phyloP scores from a whole-genome alignment of 1,139 yeast genomes.

The Tardiomyces depauwii region DNA sequence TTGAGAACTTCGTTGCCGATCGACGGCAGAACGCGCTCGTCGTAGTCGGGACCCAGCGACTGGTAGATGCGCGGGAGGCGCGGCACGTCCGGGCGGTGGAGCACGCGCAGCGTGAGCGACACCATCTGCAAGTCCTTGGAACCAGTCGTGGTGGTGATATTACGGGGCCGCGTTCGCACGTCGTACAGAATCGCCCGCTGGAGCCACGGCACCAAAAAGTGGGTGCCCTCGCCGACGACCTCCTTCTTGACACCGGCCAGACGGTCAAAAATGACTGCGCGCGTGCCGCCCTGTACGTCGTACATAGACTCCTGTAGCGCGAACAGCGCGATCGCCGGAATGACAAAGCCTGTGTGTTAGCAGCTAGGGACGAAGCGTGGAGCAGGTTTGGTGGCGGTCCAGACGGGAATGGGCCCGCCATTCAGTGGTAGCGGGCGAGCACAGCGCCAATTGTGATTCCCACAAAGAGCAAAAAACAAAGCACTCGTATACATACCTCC shows the following conservation, averaged over 20 bases:
- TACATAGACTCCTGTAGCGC: slow-evolving; percentile 29
- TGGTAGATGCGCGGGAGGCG: slow-evolving; percentile 82
- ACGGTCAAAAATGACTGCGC: slow-evolving; percentile 94
- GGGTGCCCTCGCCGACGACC: slow-evolving; percentile 95
- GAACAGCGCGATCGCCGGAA: slow-evolving; percentile 12
- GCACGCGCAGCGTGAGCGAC: slow-evolving; percentile 80
- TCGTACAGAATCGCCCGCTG: slow-evolving; percentile 86
- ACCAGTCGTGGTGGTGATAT: slow-evolving; percentile 90
- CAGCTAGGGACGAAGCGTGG: too few species aligned
- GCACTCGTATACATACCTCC: background rate
- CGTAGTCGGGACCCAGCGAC: slow-evolving; percentile 83
- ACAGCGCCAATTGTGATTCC: too few species aligned
- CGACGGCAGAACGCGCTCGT: slow-evolving; percentile 93
- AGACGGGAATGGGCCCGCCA: too few species aligned
- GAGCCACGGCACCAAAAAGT: slow-evolving; percentile 91
- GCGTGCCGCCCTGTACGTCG: slow-evolving; percentile 91
- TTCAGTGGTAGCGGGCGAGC: too few species aligned
- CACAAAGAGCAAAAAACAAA: too few species aligned
- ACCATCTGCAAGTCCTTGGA: slow-evolving; percentile 97
- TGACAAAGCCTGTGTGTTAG: slow-evolving; percentile 8
- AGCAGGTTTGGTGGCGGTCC: too few species aligned
- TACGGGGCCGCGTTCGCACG: slow-evolving; percentile 86
- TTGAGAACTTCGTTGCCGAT: slow-evolving; percentile 94
- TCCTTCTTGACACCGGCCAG: slow-evolving; percentile 74
- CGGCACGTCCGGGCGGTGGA: slow-evolving; percentile 86